Percentiles rank a stretch among this genome's conserved stretches.
Conservation (phyloP, 2,329 filamentous ascomycete genomes). For the Byssochlamys sp. region DNA sequence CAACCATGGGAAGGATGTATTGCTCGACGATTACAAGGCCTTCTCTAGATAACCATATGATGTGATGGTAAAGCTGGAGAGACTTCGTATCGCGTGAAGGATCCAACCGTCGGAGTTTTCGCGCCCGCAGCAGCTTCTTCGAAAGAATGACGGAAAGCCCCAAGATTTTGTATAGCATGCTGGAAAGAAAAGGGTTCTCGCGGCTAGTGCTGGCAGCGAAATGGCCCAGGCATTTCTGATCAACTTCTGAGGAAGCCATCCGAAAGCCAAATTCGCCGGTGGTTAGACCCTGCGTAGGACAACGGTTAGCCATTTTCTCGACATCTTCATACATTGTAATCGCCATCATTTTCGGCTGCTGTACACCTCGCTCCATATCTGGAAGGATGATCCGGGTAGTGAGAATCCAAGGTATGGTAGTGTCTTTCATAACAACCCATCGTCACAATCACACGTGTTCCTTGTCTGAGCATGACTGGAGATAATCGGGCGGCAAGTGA, state of each 20-base stretch:
- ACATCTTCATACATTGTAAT: not conserved
- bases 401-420: not conserved
- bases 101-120: conserved; percentile 74
- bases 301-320: conserved; percentile 15
- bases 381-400: not conserved
- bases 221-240: conserved; percentile 90
- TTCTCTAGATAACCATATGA: conserved; percentile 90
- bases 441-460: not conserved
- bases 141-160: conserved; percentile 83
- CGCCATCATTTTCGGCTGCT: not conserved
- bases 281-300: conserved; percentile 20
- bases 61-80: conserved; percentile 76
- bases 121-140: conserved; percentile 69
- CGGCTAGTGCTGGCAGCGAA: conserved; percentile 71
- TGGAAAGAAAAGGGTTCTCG: conserved; percentile 64
- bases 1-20: conserved; percentile 77
- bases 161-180: conserved; percentile 78
- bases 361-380: no score
- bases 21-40: conserved; percentile 76
- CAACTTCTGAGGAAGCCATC: conserved; percentile 95
- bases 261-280: conserved; percentile 28
- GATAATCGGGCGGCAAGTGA: not conserved
- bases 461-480: not conserved
- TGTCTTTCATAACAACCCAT: not conserved
- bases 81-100: conserved; percentile 67